Conservation (phyloP, 768 basidiomycete species). For the Pleurotus tuoliensis region DNA sequence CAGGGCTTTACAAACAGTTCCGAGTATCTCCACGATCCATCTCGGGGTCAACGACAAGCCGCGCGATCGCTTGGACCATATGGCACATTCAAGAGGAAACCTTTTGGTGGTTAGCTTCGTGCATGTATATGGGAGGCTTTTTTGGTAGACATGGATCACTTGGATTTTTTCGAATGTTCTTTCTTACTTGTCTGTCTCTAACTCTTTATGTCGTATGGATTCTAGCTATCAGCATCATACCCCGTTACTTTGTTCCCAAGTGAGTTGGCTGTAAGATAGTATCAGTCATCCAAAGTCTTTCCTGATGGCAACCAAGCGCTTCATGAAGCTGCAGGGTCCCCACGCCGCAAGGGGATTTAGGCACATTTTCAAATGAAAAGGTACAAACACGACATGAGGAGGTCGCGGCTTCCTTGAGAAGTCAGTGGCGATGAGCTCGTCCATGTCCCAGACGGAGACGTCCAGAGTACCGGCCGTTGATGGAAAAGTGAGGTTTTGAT, state of each 20-base stretch:
- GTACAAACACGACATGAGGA: conserved; percentile 1
- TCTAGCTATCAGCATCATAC: not conserved
- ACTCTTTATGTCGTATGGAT: not conserved
- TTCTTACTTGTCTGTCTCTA: conserved; percentile 1
- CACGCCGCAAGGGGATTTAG: not conserved
- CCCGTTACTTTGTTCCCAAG: not conserved
- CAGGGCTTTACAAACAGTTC: not conserved
- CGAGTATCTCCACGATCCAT: not conserved
- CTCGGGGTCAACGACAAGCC: not conserved
- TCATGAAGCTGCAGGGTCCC: not conserved
- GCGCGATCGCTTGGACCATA: conserved; percentile 30
- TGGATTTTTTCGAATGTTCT: not conserved
- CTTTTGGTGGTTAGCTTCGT: conserved; percentile 15
- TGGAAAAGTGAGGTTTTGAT: conserved; percentile 6
- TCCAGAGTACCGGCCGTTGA: not conserved
- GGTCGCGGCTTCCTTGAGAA: not conserved
- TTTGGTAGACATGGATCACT: not conserved
- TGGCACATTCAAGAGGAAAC: conserved; percentile 37
- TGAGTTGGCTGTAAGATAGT: not conserved
- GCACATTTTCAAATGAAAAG: conserved; percentile 7
- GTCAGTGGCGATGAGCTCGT: not conserved
- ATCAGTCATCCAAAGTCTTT: too few species aligned
- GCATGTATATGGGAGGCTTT: not conserved
- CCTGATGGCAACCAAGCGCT: not conserved
- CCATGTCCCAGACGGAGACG: not conserved